These are phyloP conservation scores for Beta corolliflora DNA, from an alignment of 179 eudicot species.

Conservation along the genomic window DNA sequence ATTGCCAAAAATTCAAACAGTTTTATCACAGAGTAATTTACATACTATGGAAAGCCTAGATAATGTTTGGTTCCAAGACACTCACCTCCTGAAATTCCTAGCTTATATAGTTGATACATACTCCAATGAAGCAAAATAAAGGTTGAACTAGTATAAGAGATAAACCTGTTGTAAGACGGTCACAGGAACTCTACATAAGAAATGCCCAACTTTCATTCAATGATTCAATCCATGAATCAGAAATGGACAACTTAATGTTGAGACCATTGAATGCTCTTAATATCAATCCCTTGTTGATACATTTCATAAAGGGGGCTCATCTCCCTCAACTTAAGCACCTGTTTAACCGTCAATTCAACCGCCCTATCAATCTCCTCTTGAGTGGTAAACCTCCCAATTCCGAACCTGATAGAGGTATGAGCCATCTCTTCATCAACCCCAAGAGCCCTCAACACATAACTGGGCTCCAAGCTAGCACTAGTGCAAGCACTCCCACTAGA, in stretches of 20 bases:
- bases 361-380: slow-evolving; percentile 89
- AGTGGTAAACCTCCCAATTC: slow-evolving; percentile 93
- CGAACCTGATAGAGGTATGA: slow-evolving; percentile 84
- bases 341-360: slow-evolving; percentile 69
- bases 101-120: slow-evolving; percentile 17
- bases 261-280: slow-evolving; percentile 80
- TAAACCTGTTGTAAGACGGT: slow-evolving; percentile 24
- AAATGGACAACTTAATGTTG: slow-evolving; percentile 53
- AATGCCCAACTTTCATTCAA: not conserved
- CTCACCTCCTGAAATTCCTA: not conserved
- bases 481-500: slow-evolving; percentile 98
- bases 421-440: slow-evolving; percentile 99
- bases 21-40: slow-evolving; percentile 15
- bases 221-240: no score
- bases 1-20: slow-evolving; percentile 4
- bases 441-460: slow-evolving; percentile 82
- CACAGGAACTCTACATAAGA: slow-evolving; percentile 10
- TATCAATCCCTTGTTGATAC: slow-evolving; percentile 86
- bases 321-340: slow-evolving; percentile 79
- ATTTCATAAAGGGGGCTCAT: slow-evolving; percentile 95
- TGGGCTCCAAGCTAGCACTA: slow-evolving; percentile 90
- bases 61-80: slow-evolving; percentile 5
- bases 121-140: no score
- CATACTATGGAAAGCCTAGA: slow-evolving; percentile 14
- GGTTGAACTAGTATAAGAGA: not conserved